These are phyloP conservation scores for Phlebiopsis gigantea DNA, from an alignment of 768 basidiomycete genomes.

Conservation along the genomic window DNA sequence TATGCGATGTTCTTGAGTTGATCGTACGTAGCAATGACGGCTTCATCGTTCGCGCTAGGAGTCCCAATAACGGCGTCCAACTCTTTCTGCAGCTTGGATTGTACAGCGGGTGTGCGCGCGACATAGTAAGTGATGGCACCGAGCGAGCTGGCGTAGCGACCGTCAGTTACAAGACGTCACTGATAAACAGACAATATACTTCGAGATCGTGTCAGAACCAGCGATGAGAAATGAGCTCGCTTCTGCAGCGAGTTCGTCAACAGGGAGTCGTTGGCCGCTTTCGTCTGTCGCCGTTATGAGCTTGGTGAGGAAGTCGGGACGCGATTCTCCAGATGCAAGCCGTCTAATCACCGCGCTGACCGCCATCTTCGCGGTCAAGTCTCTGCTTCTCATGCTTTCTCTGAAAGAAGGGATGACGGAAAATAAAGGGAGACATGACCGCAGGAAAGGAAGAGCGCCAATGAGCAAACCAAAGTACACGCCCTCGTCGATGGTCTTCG, in stretches of 20 bases:
- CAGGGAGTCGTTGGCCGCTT: constrained; percentile 8
- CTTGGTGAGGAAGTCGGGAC: constrained; percentile 11
- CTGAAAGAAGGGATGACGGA: not conserved
- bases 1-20: constrained; percentile 19
- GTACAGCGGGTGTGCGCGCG: not conserved
- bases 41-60: not conserved
- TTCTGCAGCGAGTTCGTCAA: constrained; percentile 11
- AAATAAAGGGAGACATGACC: not conserved
- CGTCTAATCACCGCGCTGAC: constrained; percentile 12
- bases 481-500: not conserved
- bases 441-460: constrained; percentile 3
- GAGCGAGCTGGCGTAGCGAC: constrained; percentile 1
- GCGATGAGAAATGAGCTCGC: constrained; percentile 12
- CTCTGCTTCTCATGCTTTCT: not conserved
- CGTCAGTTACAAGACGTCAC: not conserved
- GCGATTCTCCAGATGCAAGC: not conserved
- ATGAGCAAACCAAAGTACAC: not conserved
- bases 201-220: constrained; percentile 14
- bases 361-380: not conserved
- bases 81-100: constrained; percentile 7
- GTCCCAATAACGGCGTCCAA: constrained; percentile 8
- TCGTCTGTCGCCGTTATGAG: constrained; percentile 12
- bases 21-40: not conserved
- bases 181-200: constrained; percentile 2
- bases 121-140: constrained; percentile 8